Percentiles rank a stretch among this genome's conserved stretches.
Conservation (phyloP, 1,284 basidiomycete species). For the Fomitopsis pinicola region DNA sequence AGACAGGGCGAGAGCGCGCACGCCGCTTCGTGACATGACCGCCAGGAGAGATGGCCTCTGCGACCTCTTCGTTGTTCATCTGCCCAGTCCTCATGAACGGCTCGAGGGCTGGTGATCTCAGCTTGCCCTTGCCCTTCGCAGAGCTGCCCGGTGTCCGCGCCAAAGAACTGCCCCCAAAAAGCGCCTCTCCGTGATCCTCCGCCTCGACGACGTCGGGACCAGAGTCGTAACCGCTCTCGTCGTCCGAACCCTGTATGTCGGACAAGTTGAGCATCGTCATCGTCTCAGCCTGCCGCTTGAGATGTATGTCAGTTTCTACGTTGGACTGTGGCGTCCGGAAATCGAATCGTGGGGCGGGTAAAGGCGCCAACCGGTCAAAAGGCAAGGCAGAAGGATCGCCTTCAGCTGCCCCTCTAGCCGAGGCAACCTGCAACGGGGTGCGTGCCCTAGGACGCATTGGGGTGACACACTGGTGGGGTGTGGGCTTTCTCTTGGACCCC, state of each 20-base stretch:
- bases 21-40: constrained; percentile 70
- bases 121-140: constrained; percentile 35
- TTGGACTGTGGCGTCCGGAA: constrained; percentile 51
- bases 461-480: constrained; percentile 47
- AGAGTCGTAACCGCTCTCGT: constrained; percentile 47
- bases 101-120: constrained; percentile 16
- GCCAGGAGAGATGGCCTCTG: constrained; percentile 65
- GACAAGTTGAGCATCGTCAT: constrained; percentile 60
- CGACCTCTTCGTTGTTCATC: constrained; percentile 43
- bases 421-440: constrained; percentile 31
- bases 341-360: constrained; percentile 54
- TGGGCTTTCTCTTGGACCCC: constrained; percentile 67
- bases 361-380: constrained; percentile 63
- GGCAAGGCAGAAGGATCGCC: constrained; percentile 17
- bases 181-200: constrained; percentile 23
- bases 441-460: constrained; percentile 27
- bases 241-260: constrained; percentile 43
- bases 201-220: constrained; percentile 39
- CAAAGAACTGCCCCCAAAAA: constrained; percentile 13
- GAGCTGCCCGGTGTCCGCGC: constrained; percentile 19
- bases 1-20: constrained; percentile 63
- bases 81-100: constrained; percentile 14
- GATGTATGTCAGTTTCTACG: constrained; percentile 58
- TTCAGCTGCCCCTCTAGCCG: constrained; percentile 14
- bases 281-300: constrained; percentile 60